Evolutionary conservation across 2,329 filamentous ascomycete genomes (phyloP), one percentile per base, ranked within the genome.

Genomic region (Neopestalotiopsis clavispora): DNA sequence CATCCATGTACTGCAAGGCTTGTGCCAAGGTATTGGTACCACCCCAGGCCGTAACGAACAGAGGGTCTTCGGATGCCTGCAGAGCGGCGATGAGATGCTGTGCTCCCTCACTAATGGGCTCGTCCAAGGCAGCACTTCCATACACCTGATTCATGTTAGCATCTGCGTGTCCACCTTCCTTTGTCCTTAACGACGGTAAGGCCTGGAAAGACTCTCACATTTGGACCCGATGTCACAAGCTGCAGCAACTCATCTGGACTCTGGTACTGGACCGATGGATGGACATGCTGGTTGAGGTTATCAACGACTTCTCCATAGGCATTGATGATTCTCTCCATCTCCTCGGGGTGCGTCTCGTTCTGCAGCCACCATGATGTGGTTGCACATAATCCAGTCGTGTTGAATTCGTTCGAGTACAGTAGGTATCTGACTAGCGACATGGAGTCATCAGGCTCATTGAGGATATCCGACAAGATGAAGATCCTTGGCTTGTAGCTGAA

Each of bases 11-110:
- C 32, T 80, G 74, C 14, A 87, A 77, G 1, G 81, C 83, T 68
- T 85, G 79, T 3, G 84, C 85, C 1, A 87, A 80, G 0, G 82
- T 80, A 66, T 85, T 86, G 13, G 83, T 80, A 30, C 85, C 85
- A 13, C 84, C 85, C 85, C 85, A 87, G 71, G 78, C 79, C 2
- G 84, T 79, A 2, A 86, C 74, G 81, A 83, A 87, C 4, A 87
- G 78, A 0, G 84, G 83, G 10, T 83, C 77, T 1, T 77, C 75
- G 1, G 78, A 80, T 20, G 77, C 74, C 32, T 81, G 72, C 7
- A 61, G 9, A 66, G 58, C 2, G 56, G 81, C 73, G 20, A 85
- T 66, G 32, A 77, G 71, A 10, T 58, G 66, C 3, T 60, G 56
- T 4, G 72, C 81, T 3, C 82, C 84, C 10, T 80, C 75, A 67